Evolutionary conservation across 140 eudicot genomes (phyloP), one percentile per base, ranked within the genome.

Genomic region (Ambrosia hybrid): DNA sequence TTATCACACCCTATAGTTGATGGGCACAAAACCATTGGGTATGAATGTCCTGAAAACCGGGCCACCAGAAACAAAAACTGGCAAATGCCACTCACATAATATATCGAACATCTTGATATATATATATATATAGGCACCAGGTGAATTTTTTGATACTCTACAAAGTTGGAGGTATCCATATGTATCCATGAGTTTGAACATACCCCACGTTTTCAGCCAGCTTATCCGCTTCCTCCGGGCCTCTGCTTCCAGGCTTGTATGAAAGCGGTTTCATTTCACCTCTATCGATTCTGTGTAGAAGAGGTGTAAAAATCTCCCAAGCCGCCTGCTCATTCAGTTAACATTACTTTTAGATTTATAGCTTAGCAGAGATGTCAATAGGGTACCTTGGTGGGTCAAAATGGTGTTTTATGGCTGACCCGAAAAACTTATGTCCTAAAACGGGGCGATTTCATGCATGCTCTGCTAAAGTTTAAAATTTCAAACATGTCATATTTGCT

Each of bases 301-400:
- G 89, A 63, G 98, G 98, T 5, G 98, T 93, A 86, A 93, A 93
- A 9, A 93, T 93, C 96, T 93, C 90, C 98, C 98, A 90, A 0
- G 98, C 98, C 53, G 95, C 97, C 98, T 93, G 83, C 8, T 70
- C 61, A 65, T 71, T 71, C 7, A 46, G 38, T 53, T 30, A 37
- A 49, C 55, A 49, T 43, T 41, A 9, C 1, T 46, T 48, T 62
- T 16, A 72, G 45, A 77, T 77, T 60, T 49, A 9, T 46, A 6
- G 12, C 7, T 46, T 49, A 49, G 5, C 12, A 49, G 55, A 49
- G 55, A 3, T 11, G 49, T 21, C 39, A 69, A 9, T 13, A 4
- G 13, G 63, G 38, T 26, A 30, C 9, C 6, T 13, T 7, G 9
- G 9, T 9, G 70, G 52, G 16, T 67, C 61, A 58, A 45, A 61